A percentile compares a stretch with the other conserved stretches of the same genome.
Evolutionary conservation across 805 yeast genomes (phyloP).

Genomic region (Yarrowia keelungensis): DNA sequence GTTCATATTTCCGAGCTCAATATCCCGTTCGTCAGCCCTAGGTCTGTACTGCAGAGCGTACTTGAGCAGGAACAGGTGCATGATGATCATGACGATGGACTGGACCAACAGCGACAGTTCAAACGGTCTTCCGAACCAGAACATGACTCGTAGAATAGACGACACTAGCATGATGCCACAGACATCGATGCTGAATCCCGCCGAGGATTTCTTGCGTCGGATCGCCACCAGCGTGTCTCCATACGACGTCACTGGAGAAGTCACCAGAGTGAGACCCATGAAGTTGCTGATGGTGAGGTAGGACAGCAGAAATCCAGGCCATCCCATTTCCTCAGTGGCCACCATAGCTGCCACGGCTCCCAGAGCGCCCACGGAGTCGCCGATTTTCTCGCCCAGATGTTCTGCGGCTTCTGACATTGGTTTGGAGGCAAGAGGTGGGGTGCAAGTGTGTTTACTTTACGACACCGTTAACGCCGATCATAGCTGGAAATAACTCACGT

Average conservation of each 20-base stretch:
- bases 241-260: slow-evolving; percentile 86
- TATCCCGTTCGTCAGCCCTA: slow-evolving; percentile 11
- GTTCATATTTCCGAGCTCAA: slow-evolving; percentile 21
- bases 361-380: slow-evolving; percentile 30
- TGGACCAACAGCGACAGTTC: slow-evolving; percentile 82
- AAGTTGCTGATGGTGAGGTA: slow-evolving; percentile 47
- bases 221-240: slow-evolving; percentile 82
- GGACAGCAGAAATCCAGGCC: slow-evolving; percentile 40
- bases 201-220: slow-evolving; percentile 64
- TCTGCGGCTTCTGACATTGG: slow-evolving; percentile 23
- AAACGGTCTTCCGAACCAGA: slow-evolving; percentile 80
- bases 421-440: not conserved
- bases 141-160: slow-evolving; percentile 72
- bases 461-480: not conserved
- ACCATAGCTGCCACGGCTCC: slow-evolving; percentile 26
- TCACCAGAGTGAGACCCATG: slow-evolving; percentile 68
- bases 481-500: slow-evolving; percentile 7
- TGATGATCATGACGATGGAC: slow-evolving; percentile 81
- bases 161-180: slow-evolving; percentile 91
- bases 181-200: slow-evolving; percentile 89
- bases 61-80: slow-evolving; percentile 70
- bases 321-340: slow-evolving; percentile 48
- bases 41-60: slow-evolving; percentile 58
- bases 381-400: slow-evolving; percentile 28
- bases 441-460: not conserved